Base-by-base conservation (phyloP, 495 filamentous ascomycete species). In the Lasiosphaeriaceae sp. region DNA sequence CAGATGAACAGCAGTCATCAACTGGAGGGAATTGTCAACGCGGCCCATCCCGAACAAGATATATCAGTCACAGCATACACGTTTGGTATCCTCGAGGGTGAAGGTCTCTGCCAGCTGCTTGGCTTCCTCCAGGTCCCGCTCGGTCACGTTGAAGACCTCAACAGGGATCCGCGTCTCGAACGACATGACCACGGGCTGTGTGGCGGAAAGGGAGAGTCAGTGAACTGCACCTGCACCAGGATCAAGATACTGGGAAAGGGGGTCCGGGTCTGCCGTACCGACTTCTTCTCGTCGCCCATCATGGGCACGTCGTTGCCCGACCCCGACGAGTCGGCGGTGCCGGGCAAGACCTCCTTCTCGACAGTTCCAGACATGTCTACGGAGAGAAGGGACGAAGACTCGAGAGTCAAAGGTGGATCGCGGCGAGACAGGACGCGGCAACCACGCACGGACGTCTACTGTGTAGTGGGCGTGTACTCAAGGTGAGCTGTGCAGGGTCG, bases 91-190 rank as follows among this genome's bases (percentile, higher is more conserved):
- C 31, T 70, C 71, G 24, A 72, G 64, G 1, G 70, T 66, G n/a
- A 71, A 60, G 17, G 50, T 62, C 16, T n/a, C 22, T 4, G 71
- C 71, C 11, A 67, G 43, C 49, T 58, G 55, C 34, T 52, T 71
- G 19, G 71, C 70, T 61, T 74, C 71, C 23, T 61, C 50, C 43
- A 74, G 26, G 44, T 74, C 70, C 3, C 48, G 51, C 51, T 70
- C 68, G 5, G 71, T 70, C 47, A 64, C 70, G 23, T 70, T 62
- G 35, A 71, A 52, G 6, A 44, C 34, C 11, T 48, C 31, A 24
- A 24, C 35, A 17, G 34, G 50, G 29, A 24, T 49, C 11, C 49
- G 35, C 20, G 51, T 43, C 48, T 58, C 55, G 43, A 58, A 58
- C 16, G 55, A 58, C 26, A 47, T 11, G 43, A 58, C 51, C 16